phyloP scores from a whole-genome alignment of 2,329 filamentous ascomycete genomes.

The Rutstroemia sp. region DNA sequence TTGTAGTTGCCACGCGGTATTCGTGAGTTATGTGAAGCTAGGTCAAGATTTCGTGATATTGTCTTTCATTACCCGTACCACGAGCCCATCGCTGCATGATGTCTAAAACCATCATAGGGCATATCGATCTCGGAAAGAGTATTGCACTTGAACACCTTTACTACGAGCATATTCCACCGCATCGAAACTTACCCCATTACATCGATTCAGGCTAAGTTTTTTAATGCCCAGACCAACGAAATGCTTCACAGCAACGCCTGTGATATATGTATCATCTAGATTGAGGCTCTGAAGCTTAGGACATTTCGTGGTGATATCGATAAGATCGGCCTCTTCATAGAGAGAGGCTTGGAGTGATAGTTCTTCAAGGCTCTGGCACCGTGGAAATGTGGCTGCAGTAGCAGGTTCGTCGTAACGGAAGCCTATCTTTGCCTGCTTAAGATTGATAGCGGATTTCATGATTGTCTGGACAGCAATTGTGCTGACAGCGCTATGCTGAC shows the following conservation, averaged over 20 bases:
- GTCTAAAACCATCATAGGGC: background rate
- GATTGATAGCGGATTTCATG: constrained; percentile 13
- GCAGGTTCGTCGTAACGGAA: constrained; percentile 7
- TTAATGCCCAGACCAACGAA: constrained; percentile 26
- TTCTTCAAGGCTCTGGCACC: constrained; percentile 19
- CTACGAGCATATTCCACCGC: constrained; percentile 28
- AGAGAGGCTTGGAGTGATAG: constrained; percentile 15
- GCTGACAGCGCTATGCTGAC: constrained; percentile 18
- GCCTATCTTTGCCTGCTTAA: constrained; percentile 22
- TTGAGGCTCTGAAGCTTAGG: constrained; percentile 24
- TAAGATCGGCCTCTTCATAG: constrained; percentile 13
- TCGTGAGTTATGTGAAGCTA: too few species aligned
- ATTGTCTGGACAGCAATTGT: constrained; percentile 14
- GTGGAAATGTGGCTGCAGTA: constrained; percentile 13
- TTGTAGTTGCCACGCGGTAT: too few species aligned
- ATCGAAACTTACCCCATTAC: constrained; percentile 22
- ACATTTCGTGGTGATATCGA: constrained; percentile 20
- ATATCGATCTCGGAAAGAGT: constrained; percentile 1
- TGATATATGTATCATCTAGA: constrained; percentile 24
- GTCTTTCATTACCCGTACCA: too few species aligned
- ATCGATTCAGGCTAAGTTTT: constrained; percentile 23
- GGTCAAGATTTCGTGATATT: background rate
- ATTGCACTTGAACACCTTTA: constrained; percentile 22
- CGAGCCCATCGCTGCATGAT: too few species aligned
- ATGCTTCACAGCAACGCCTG: constrained; percentile 29